Evolutionary conservation across 768 basidiomycete genomes (phyloP), one percentile per base, ranked within the genome.

Genomic region (Suillus placidus): DNA sequence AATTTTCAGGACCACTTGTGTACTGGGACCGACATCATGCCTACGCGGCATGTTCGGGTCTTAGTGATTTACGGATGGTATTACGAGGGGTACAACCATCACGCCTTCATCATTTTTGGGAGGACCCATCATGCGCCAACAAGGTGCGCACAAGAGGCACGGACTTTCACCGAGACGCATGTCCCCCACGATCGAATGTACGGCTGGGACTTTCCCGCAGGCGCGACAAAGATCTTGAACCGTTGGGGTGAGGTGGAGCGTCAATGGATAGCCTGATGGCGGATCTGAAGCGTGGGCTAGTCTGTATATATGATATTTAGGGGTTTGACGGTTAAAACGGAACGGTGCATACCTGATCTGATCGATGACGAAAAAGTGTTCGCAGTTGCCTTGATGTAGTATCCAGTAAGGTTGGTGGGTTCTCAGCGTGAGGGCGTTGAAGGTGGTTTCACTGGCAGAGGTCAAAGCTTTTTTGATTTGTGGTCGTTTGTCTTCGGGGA

Each of bases 371-470:
- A 93, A 69, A 73, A 88, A 91, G 71, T 95, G 93, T 69, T 94
- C 92, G 71, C 93, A 95, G 70, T 86, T 89, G 40, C 93, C 93
- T 62, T 84, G 83, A 71, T 95, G 93, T 20, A 94, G 79, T 63
- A 94, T 78, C 87, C 90, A 93, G 69, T 95, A 94, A 0, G 94
- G 94, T 70, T 90, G 83, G 69, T 91, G 85, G 43, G 92, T 74
- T 38, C 88, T 84, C 26, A 94, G 74, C 4, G 80, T 77, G 30
- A 94, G 82, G 1, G 86, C 83, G 1, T 80, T 75, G 47, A 94
- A 77, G 10, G 72, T 63, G 9, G 85, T 86, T 62, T 87, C 80
- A 62, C 78, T 71, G 71, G 89, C 79, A 4, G 83, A 70, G 10
- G 76, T 80, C 4, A 79, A 62, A 16, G 80, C 84, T 70, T 80